A percentile compares a stretch with the other conserved stretches of the same genome.
These are phyloP conservation scores for Phialophora expanda DNA, from an alignment of 2,329 filamentous ascomycete species.

Conservation along the genomic window DNA sequence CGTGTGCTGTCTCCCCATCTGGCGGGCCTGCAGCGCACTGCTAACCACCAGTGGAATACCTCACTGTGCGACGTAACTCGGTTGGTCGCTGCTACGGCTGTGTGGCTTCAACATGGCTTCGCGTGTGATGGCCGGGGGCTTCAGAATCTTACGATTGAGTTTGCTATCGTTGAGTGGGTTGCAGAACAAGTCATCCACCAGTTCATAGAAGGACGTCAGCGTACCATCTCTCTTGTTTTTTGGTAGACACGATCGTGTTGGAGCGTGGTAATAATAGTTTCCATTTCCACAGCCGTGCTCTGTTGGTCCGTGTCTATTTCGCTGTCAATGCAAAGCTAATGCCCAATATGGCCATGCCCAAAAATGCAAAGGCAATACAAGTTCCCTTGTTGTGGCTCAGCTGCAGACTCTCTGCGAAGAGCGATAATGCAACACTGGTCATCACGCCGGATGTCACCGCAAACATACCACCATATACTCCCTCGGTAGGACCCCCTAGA, in stretches of 20 bases:
- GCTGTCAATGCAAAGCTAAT: constrained; percentile 84
- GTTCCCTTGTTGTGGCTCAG: constrained; percentile 78
- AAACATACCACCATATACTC: constrained; percentile 70
- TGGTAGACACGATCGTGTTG: background rate
- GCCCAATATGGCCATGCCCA: constrained; percentile 84
- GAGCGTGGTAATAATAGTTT: background rate
- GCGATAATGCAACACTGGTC: constrained; percentile 86
- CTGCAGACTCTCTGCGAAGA: constrained; percentile 84
- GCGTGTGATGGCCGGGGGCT: background rate
- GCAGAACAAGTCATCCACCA: background rate
- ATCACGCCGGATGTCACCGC: constrained; percentile 91
- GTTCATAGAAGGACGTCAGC: background rate
- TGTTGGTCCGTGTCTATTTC: constrained; percentile 18
- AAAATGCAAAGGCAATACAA: constrained; percentile 79
- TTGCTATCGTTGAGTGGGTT: background rate
- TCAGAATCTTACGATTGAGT: background rate
- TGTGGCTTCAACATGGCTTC: too few species aligned
- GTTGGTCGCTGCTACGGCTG: background rate
- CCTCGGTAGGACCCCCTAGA: constrained; percentile 55
- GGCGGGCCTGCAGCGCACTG: too few species aligned
- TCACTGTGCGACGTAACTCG: background rate
- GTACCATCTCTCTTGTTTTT: background rate
- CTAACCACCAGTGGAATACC: background rate
- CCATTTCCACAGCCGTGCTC: background rate
- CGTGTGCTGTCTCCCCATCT: background rate